Conservation (phyloP, 352 stramenopile genomes). For the Phytophthora fragariaefolia region DNA sequence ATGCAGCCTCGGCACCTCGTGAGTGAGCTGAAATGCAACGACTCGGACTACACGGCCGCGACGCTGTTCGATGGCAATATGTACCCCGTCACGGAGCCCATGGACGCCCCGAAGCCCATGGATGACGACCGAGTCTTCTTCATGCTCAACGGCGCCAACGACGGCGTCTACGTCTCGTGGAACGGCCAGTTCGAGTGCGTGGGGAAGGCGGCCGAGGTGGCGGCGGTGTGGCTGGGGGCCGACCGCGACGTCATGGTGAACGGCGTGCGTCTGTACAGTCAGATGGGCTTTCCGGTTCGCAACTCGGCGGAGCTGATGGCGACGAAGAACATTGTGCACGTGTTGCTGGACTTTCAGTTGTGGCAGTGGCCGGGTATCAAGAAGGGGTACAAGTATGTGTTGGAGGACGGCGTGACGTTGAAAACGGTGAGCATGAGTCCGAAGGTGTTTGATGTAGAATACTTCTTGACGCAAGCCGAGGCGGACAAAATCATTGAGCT, state of each 20-base stretch:
- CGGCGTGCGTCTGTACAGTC: slow-evolving; percentile 76
- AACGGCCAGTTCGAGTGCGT: slow-evolving; percentile 78
- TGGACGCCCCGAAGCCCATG: slow-evolving; percentile 42
- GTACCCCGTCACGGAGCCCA: slow-evolving; percentile 59
- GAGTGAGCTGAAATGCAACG: slow-evolving; percentile 41
- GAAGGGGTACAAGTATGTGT: slow-evolving; percentile 73
- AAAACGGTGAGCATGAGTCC: slow-evolving; percentile 71
- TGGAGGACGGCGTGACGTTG: slow-evolving; percentile 76
- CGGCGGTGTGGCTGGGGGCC: slow-evolving; percentile 66
- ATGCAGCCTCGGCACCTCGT: slow-evolving; percentile 55
- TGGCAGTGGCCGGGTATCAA: slow-evolving; percentile 88
- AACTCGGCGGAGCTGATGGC: slow-evolving; percentile 53
- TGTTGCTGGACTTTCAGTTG: slow-evolving; percentile 85
- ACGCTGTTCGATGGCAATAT: slow-evolving; percentile 48
- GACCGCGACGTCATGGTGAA: slow-evolving; percentile 72
- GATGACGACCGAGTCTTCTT: slow-evolving; percentile 72
- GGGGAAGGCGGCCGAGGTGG: slow-evolving; percentile 45
- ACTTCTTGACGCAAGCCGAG: slow-evolving; percentile 67
- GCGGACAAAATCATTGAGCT: slow-evolving; percentile 64
- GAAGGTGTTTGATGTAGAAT: slow-evolving; percentile 80
- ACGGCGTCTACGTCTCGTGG: slow-evolving; percentile 82
- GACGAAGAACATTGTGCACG: slow-evolving; percentile 69
- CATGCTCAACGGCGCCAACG: slow-evolving; percentile 86
- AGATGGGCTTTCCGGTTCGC: slow-evolving; percentile 69
- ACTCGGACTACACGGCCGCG: slow-evolving; percentile 41